These are phyloP conservation scores for Penicillium nordicum DNA, from an alignment of 2,329 filamentous ascomycete genomes.

Conservation along the genomic window DNA sequence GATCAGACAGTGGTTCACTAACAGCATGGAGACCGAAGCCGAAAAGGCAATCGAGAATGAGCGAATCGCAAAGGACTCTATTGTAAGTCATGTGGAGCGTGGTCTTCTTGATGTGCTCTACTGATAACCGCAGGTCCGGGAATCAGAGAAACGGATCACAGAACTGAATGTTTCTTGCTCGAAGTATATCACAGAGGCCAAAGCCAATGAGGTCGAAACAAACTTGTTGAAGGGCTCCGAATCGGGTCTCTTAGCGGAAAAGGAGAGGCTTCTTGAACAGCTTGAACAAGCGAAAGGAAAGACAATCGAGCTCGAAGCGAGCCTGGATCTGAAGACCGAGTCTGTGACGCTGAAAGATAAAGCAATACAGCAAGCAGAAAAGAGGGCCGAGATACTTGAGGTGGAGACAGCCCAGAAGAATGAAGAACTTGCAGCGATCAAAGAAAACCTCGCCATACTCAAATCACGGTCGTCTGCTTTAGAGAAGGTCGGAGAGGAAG, in stretches of 20 bases:
- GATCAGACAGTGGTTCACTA: constrained; percentile 1
- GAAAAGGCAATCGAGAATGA: constrained; percentile 13
- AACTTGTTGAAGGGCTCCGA: constrained; percentile 23
- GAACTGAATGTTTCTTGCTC: constrained; percentile 13
- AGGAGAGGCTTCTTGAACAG: constrained; percentile 16
- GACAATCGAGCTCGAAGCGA: constrained; percentile 21
- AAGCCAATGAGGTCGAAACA: constrained; percentile 18
- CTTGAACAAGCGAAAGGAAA: constrained; percentile 22
- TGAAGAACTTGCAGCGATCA: constrained; percentile 25
- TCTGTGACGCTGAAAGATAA: constrained; percentile 5
- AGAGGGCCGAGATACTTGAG: constrained; percentile 15
- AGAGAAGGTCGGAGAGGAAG: constrained; percentile 20
- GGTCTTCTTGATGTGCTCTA: neutral
- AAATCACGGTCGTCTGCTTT: constrained; percentile 15
- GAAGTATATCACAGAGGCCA: constrained; percentile 13
- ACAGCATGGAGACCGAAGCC: constrained; percentile 20
- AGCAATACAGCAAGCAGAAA: constrained; percentile 9
- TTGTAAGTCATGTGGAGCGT: constrained; percentile 15
- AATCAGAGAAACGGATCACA: constrained; percentile 20
- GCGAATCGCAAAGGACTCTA: constrained; percentile 8
- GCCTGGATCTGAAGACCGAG: constrained; percentile 1
- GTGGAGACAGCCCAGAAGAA: constrained; percentile 23
- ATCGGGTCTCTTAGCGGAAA: constrained; percentile 13
- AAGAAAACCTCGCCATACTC: constrained; percentile 11
- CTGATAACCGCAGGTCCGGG: constrained; percentile 23